Base-by-base conservation (phyloP, 495 filamentous ascomycete species). In the Trichoderma orchidacearum region DNA sequence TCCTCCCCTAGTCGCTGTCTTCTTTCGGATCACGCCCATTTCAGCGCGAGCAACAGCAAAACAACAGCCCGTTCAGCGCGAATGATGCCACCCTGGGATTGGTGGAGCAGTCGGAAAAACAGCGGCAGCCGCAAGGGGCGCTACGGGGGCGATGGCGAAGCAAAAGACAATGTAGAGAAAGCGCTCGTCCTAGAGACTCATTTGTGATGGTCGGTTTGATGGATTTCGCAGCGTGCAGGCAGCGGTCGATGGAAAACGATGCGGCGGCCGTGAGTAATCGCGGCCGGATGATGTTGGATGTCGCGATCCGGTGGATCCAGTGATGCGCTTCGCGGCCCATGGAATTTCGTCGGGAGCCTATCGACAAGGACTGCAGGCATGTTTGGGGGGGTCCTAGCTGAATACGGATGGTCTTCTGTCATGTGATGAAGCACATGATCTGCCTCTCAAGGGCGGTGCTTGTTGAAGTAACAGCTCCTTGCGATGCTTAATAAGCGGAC, bases 1-100 rank as follows among this genome's bases (percentile, higher is more conserved):
- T 11, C 86, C 91, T 45, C 89, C 89, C 64, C 89, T 81, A 58
- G 85, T 80, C 60, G 88, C 87, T 57, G 89, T 91, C 74, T 96
- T 96, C 79, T 95, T 96, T 66, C 90, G 85, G 72, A 96, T 95
- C 67, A 96, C 86, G 65, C 91, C 92, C 92, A 97, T 97, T 17
- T 45, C 64, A 41, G 30, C 23, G 56, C 12, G 41, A 5, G n/a
- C 23, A 11, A 51, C 36, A 45, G 27, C 27, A 23, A 12, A 4
- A 50, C 34, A 18, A 18, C n/a, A 6, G 17, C 5, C 32, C 45
- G 56, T 32, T 27, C 41, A 29, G 48, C 51, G 51, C 51, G 51
- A 32, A 25, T 18, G 7, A 12, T 25, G 7, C 18, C 41, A 25
- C 21, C 41, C 41, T 48, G 15, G 41, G 41, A 48, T 48, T 48